Percentiles rank a stretch among this genome's conserved stretches.
phyloP scores from a whole-genome alignment of 768 basidiomycete species.

The Epithele typhae region DNA sequence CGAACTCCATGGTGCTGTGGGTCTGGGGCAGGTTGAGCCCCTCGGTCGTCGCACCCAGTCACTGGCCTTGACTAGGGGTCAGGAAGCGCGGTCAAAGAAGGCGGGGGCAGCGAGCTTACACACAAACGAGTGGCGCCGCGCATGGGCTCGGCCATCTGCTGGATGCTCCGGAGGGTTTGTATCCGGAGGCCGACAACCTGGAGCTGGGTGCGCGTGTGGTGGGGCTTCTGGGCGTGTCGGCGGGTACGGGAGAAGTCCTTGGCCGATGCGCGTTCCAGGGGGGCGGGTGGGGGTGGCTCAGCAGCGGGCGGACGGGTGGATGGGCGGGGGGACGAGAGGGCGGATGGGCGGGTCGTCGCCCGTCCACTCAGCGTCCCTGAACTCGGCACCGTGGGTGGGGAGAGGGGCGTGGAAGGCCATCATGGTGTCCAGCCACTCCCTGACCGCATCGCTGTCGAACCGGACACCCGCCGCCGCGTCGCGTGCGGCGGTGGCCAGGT shows the following conservation, averaged over 20 bases:
- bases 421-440: too few relatives aligned
- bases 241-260: constrained; percentile 97
- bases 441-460: too few relatives aligned
- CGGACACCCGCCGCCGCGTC: too few relatives aligned
- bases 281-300: not conserved
- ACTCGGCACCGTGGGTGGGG: too few relatives aligned
- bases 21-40: constrained; percentile 94
- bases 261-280: constrained; percentile 95
- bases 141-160: constrained; percentile 99
- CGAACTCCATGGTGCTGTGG: constrained; percentile 98
- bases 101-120: constrained; percentile 11
- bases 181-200: constrained; percentile 94
- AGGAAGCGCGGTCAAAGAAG: constrained; percentile 5
- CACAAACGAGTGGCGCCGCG: constrained; percentile 91
- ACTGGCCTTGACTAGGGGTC: constrained; percentile 74
- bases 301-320: not conserved
- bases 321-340: not conserved
- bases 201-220: constrained; percentile 97
- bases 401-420: too few relatives aligned
- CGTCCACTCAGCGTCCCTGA: too few relatives aligned
- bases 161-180: constrained; percentile 94
- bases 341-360: too few relatives aligned
- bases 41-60: constrained; percentile 97
- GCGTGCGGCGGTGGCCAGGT: too few relatives aligned
- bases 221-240: constrained; percentile 95